Evolutionary conservation across 2,329 filamentous ascomycete species (phyloP).

Genomic region (Fusarium ambrosium): DNA sequence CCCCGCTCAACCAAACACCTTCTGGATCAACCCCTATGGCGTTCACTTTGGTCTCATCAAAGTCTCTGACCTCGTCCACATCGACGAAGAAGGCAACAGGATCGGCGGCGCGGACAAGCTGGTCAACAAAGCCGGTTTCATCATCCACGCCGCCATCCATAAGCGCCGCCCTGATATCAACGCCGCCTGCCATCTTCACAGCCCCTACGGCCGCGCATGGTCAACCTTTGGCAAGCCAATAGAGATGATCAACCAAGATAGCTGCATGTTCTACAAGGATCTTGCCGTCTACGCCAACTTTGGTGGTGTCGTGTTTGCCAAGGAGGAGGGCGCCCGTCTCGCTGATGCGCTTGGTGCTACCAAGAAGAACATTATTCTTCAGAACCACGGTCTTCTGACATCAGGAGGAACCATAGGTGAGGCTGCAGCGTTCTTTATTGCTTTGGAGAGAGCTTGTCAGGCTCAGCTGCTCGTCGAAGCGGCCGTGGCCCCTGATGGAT

Average conservation of each 20-base stretch:
- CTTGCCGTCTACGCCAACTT: slow-evolving; percentile 73
- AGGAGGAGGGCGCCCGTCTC: slow-evolving; percentile 73
- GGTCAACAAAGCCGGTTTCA: slow-evolving; percentile 76
- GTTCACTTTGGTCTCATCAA: slow-evolving; percentile 75
- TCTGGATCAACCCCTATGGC: slow-evolving; percentile 70
- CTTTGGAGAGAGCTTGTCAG: slow-evolving; percentile 76
- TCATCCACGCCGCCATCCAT: slow-evolving; percentile 76
- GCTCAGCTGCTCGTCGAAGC: slow-evolving; percentile 77
- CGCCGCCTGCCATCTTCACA: slow-evolving; percentile 77
- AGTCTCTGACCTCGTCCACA: slow-evolving; percentile 75
- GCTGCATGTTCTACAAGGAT: slow-evolving; percentile 72
- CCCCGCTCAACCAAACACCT: slow-evolving; percentile 51
- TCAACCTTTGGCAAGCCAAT: slow-evolving; percentile 71
- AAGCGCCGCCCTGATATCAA: slow-evolving; percentile 73
- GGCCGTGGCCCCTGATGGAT: slow-evolving; percentile 55
- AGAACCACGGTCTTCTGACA: slow-evolving; percentile 79
- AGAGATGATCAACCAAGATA: slow-evolving; percentile 78
- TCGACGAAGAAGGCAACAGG: slow-evolving; percentile 70
- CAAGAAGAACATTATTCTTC: slow-evolving; percentile 72
- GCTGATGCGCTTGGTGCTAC: slow-evolving; percentile 70
- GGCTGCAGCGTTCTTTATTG: slow-evolving; percentile 76
- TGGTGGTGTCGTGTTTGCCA: slow-evolving; percentile 64
- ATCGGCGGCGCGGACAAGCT: slow-evolving; percentile 72
- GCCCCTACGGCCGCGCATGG: slow-evolving; percentile 74
- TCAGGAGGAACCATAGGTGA: slow-evolving; percentile 78